A percentile compares a stretch with the other conserved stretches of the same genome.
Conservation (phyloP, 2,329 filamentous ascomycete genomes). For the Aaosphaeria arxii region DNA sequence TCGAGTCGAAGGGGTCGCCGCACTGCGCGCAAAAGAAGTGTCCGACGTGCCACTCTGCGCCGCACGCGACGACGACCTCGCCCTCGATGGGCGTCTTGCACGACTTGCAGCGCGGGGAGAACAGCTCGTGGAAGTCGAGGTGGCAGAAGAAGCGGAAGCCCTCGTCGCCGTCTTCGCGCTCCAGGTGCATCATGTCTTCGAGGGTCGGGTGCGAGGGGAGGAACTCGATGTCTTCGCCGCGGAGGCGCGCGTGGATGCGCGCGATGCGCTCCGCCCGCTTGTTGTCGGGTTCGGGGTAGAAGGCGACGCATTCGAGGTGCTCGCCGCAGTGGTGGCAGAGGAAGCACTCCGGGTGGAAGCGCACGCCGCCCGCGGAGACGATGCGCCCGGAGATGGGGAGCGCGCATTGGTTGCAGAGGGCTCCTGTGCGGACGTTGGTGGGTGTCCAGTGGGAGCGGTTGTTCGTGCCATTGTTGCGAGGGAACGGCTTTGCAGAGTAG, state of each 20-base stretch:
- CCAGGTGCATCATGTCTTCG: conserved; percentile 56
- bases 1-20: conserved; percentile 69
- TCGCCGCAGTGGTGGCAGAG: conserved; percentile 84
- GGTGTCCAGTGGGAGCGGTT: conserved; percentile 46
- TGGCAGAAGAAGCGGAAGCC: conserved; percentile 87
- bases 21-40: conserved; percentile 99
- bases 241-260: conserved; percentile 65
- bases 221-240: conserved; percentile 47
- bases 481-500: conserved; percentile 46
- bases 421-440: conserved; percentile 54
- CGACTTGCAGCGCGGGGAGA: conserved; percentile 88
- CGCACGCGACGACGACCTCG: conserved; percentile 89
- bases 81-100: conserved; percentile 96
- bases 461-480: conserved; percentile 27
- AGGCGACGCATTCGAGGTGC: conserved; percentile 88
- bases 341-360: conserved; percentile 94
- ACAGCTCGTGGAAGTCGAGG: conserved; percentile 96
- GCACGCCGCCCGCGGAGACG: conserved; percentile 74
- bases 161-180: conserved; percentile 64
- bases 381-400: conserved; percentile 87
- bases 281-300: conserved; percentile 83
- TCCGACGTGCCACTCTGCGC: conserved; percentile 93
- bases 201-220: conserved; percentile 46
- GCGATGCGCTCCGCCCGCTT: conserved; percentile 69
- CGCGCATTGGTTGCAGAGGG: conserved; percentile 79